Percentiles rank a stretch among this genome's conserved stretches.
These are phyloP conservation scores for Bremia lactucae DNA, from an alignment of 352 stramenopile species.

Conservation along the genomic window DNA sequence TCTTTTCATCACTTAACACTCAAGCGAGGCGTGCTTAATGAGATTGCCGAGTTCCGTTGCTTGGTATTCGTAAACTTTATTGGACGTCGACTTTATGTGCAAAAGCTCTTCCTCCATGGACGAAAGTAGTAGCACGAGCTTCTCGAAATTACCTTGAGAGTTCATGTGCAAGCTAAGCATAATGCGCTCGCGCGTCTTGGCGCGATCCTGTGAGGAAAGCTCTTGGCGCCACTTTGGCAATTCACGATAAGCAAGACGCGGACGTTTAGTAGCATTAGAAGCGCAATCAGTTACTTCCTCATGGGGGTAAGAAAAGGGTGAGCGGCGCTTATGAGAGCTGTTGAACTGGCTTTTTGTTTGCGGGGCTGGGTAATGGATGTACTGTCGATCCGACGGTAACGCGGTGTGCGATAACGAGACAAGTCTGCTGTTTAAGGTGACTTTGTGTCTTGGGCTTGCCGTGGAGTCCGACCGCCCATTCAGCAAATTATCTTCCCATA, in stretches of 20 bases:
- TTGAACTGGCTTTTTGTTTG: slow-evolving; percentile 6
- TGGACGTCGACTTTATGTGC: slow-evolving; percentile 60
- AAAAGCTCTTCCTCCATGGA: slow-evolving; percentile 74
- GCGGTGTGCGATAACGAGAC: slow-evolving; percentile 11
- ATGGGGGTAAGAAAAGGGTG: slow-evolving; percentile 6
- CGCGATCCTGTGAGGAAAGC: slow-evolving; percentile 40
- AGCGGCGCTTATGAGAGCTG: slow-evolving; percentile 12
- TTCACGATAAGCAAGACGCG: slow-evolving; percentile 30
- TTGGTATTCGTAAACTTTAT: slow-evolving; percentile 55
- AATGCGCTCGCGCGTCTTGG: slow-evolving; percentile 54
- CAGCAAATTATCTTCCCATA: slow-evolving; percentile 22
- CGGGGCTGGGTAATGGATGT: slow-evolving; percentile 15
- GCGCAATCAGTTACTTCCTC: slow-evolving; percentile 3
- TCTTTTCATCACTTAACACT: slow-evolving; percentile 15
- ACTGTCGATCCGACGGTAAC: slow-evolving; percentile 20
- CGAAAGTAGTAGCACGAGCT: slow-evolving; percentile 45
- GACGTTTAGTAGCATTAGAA: slow-evolving; percentile 17
- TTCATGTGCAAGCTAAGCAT: slow-evolving; percentile 43
- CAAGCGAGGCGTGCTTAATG: slow-evolving; percentile 37
- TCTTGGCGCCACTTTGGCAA: slow-evolving; percentile 51
- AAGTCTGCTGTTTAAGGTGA: slow-evolving; percentile 4
- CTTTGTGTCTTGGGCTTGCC: slow-evolving; percentile 18
- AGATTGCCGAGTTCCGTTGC: slow-evolving; percentile 38
- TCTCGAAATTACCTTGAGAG: slow-evolving; percentile 50
- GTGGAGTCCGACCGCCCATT: slow-evolving; percentile 29